Evolutionary conservation across 1,139 yeast species (phyloP).

Genomic region (Candida albicans): DNA sequence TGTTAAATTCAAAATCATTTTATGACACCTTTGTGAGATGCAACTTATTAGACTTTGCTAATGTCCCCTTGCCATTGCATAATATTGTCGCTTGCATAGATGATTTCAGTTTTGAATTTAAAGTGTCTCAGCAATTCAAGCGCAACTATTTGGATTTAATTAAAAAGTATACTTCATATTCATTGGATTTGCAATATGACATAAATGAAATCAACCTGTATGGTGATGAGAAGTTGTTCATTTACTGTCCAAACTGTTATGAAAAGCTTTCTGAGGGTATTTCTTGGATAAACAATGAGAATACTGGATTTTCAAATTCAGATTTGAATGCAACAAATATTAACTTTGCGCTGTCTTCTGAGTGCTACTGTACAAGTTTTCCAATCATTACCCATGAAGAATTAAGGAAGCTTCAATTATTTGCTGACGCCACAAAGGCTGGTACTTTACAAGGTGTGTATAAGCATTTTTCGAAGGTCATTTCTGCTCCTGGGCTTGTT

Average conservation of each 20-base stretch:
- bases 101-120: conserved; percentile 21
- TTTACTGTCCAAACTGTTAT: conserved; percentile 23
- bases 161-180: conserved; percentile 1
- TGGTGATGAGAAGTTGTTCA: conserved; percentile 1
- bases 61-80: conserved; percentile 28
- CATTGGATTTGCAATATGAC: conserved; percentile 2
- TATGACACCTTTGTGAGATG: conserved; percentile 30
- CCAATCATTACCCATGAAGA: conserved; percentile 2
- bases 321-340: conserved; percentile 12
- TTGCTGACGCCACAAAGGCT: conserved; percentile 4
- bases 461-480: conserved; percentile 6
- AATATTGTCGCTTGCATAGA: conserved; percentile 22
- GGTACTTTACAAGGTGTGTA: conserved; percentile 3
- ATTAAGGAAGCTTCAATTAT: conserved; percentile 6
- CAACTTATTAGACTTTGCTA: conserved; percentile 22
- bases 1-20: conserved; percentile 19
- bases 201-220: not conserved
- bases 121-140: conserved; percentile 11
- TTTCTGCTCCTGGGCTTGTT: not conserved
- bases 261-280: conserved; percentile 12
- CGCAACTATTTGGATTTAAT: conserved; percentile 1
- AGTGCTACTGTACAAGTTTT: conserved; percentile 9
- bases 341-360: not conserved
- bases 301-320: conserved; percentile 25
- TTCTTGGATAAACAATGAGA: conserved; percentile 16